Conservation (phyloP, 257 asterid genomes). For the Fraxinus pennsylvanica region DNA sequence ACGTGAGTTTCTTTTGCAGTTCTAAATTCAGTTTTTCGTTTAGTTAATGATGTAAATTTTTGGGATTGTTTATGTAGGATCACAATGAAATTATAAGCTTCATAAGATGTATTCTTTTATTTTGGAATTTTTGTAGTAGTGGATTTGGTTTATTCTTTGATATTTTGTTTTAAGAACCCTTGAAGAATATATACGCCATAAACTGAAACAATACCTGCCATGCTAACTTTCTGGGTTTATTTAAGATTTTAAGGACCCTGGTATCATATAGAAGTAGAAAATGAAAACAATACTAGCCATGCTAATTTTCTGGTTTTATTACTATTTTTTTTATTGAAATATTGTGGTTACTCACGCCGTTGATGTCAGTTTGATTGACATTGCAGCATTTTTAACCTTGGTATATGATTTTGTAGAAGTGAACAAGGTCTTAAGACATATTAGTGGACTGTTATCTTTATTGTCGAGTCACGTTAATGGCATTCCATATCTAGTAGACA, state of each 20-base stretch:
- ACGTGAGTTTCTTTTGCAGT: constrained; percentile 50
- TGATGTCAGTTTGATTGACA: neutral
- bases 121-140: neutral
- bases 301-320: neutral
- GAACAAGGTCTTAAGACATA: neutral
- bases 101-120: neutral
- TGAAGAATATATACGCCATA: neutral
- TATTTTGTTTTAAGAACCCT: neutral
- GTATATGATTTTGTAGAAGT: neutral
- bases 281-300: neutral
- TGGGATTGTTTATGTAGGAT: neutral
- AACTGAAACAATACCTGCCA: neutral
- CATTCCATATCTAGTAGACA: neutral
- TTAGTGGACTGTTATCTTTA: neutral
- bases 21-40: neutral
- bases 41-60: neutral
- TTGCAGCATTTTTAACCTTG: neutral
- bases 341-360: neutral
- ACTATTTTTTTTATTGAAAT: too few relatives aligned
- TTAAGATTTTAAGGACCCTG: neutral
- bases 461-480: neutral
- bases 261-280: neutral
- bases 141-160: neutral
- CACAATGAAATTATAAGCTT: neutral
- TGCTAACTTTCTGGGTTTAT: neutral